Evolutionary conservation across 2,329 filamentous ascomycete genomes (phyloP), one percentile per base, ranked within the genome.

Genomic region (Apiospora aurea): DNA sequence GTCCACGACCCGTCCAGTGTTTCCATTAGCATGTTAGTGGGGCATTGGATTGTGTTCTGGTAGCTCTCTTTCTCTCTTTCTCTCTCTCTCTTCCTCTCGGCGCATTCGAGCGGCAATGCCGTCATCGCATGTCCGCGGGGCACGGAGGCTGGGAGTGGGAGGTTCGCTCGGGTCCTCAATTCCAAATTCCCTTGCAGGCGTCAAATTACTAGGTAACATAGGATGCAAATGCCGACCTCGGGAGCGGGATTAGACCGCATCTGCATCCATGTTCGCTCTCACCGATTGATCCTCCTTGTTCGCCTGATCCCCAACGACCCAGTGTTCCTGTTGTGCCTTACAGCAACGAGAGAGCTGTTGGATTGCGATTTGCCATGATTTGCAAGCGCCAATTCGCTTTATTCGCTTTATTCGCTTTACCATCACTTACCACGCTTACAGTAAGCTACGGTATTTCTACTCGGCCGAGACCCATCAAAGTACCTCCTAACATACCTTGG

Each of bases 91-190:
- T 29, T 29, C 26, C 57, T 64, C 57, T 64, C 57, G 57, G 57
- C 41, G 57, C 21, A 41, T 64, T 41, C 21, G 34, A 41, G 21
- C 34, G 21, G 29, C 57, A 64, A 64, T 64, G 57, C 57, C 57
- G 57, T 64, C 57, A 64, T 64, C 57, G 57, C 57, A 38, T 41
- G 29, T 21, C 57, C 57, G 57, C 57, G 57, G 57, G 57, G 57
- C 57, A 64, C 57, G 57, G 57, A 29, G 34, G 34, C 34, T 38
- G 34, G 34, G 34, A 38, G 34, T 38, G 34, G 34, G 34, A 38
- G 34, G 29, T 13, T 41, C 57, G 57, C 57, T 41, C 34, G 57
- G 57, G 57, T 64, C 57, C 57, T 24, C 57, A 64, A 41, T 41
- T 64, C 18, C 4, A 49, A 49, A 10, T 49, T 18, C 8, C 21